phyloP scores from a whole-genome alignment of 2,329 filamentous ascomycete species.

The Clonostachys byssicola region DNA sequence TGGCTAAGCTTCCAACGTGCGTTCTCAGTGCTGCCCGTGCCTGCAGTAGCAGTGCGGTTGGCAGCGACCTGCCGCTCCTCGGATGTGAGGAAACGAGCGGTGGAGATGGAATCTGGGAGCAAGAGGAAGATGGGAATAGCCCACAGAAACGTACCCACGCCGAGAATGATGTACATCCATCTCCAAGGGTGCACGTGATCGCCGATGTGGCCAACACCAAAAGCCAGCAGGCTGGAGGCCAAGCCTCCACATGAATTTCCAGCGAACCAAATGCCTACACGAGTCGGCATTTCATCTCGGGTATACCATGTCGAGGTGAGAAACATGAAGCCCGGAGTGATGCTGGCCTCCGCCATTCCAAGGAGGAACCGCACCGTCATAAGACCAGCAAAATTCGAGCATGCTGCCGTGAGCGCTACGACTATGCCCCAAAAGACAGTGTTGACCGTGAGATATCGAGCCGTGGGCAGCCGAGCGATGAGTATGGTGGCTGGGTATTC shows the following conservation, averaged over 20 bases:
- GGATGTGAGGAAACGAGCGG: slow-evolving; percentile 51
- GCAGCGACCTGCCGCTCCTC: slow-evolving; percentile 44
- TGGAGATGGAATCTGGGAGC: slow-evolving; percentile 48
- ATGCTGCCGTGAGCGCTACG: slow-evolving; percentile 38
- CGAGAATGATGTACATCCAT: slow-evolving; percentile 55
- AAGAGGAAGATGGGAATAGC: slow-evolving; percentile 39
- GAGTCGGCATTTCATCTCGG: slow-evolving; percentile 48
- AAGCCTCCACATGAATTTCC: slow-evolving; percentile 45
- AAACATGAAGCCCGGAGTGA: slow-evolving; percentile 51
- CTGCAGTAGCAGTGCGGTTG: slow-evolving; percentile 40
- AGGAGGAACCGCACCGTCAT: slow-evolving; percentile 47
- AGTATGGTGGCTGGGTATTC: slow-evolving; percentile 45
- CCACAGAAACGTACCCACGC: slow-evolving; percentile 45
- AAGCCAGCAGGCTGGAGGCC: slow-evolving; percentile 45
- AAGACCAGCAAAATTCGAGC: slow-evolving; percentile 42
- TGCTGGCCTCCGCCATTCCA: slow-evolving; percentile 49
- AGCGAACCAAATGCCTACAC: slow-evolving; percentile 53
- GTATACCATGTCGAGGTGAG: slow-evolving; percentile 53
- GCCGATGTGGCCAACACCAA: slow-evolving; percentile 49
- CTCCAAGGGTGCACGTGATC: slow-evolving; percentile 44
- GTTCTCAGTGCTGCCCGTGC: slow-evolving; percentile 46
- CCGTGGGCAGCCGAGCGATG: slow-evolving; percentile 39
- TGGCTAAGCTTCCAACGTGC: slow-evolving; percentile 46
- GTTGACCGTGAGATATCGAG: slow-evolving; percentile 40
- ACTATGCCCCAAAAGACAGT: slow-evolving; percentile 46